A percentile compares a stretch with the other conserved stretches of the same genome.
Conservation (phyloP, 108 stramenopile species). For the Skeletonema potamos region DNA sequence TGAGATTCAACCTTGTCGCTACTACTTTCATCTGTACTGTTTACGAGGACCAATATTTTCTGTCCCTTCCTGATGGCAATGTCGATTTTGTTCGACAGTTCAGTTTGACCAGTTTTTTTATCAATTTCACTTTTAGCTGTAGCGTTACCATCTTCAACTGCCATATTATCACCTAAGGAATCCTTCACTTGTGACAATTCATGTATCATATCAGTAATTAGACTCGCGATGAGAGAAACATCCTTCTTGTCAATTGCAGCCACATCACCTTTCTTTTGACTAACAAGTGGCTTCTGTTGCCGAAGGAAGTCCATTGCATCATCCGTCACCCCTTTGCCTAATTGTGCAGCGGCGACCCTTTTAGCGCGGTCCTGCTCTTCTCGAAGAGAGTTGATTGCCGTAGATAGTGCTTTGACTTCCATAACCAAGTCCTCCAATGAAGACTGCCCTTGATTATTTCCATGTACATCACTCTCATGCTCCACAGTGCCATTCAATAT, state of each 20-base stretch:
- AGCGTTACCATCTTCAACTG: slow-evolving; percentile 14
- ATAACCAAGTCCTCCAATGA: slow-evolving; percentile 32
- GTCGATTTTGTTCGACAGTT: slow-evolving; percentile 11
- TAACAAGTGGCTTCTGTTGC: background rate
- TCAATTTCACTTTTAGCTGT: slow-evolving; percentile 9
- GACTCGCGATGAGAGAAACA: background rate
- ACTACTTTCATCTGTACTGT: background rate
- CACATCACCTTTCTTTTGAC: slow-evolving; percentile 2
- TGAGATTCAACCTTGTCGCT: background rate
- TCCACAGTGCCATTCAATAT: slow-evolving; percentile 26
- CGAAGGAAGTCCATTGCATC: slow-evolving; percentile 47
- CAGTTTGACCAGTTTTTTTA: slow-evolving; percentile 6
- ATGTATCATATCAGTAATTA: slow-evolving; percentile 22
- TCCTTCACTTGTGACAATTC: slow-evolving; percentile 21
- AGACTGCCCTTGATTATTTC: background rate
- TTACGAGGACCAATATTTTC: slow-evolving; percentile 13
- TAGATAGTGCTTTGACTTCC: slow-evolving; percentile 40
- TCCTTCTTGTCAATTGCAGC: slow-evolving; percentile 2
- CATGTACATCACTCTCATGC: slow-evolving; percentile 5
- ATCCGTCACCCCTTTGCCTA: slow-evolving; percentile 35
- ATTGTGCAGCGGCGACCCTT: slow-evolving; percentile 8
- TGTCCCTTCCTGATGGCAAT: slow-evolving; percentile 18
- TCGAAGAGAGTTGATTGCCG: slow-evolving; percentile 20
- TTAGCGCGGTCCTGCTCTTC: slow-evolving; percentile 36
- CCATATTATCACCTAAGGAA: background rate